Percentiles rank a stretch among this genome's conserved stretches.
These are phyloP conservation scores for Linnemannia schmuckeri DNA, from an alignment of 192 early-diverging fungal genomes.

Conservation along the genomic window DNA sequence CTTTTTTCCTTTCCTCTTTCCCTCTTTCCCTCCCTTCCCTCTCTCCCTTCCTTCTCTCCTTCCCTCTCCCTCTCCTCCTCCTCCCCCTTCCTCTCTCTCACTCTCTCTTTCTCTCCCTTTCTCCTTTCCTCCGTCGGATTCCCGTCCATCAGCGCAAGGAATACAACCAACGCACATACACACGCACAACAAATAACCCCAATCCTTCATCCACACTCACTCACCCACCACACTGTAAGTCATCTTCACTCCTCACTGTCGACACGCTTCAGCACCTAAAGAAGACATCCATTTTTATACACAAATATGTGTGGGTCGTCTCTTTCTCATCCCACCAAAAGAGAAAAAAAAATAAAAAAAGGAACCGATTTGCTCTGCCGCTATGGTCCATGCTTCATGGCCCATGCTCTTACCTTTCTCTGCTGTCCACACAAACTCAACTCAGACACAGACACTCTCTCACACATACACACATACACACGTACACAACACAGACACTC, in stretches of 20 bases:
- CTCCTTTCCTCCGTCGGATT: background rate
- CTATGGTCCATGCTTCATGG: slow-evolving; percentile 5
- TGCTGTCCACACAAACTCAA: background rate
- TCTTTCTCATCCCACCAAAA: background rate
- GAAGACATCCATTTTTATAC: too few relatives aligned
- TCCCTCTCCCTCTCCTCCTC: background rate
- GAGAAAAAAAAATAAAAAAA: too few relatives aligned
- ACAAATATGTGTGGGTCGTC: background rate
- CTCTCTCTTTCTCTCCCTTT: background rate
- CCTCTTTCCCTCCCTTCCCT: background rate
- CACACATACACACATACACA: background rate
- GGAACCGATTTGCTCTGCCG: background rate
- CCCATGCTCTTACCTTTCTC: background rate
- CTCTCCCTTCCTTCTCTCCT: background rate
- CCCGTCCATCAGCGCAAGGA: background rate
- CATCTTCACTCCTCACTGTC: background rate
- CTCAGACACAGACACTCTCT: background rate
- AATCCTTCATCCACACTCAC: slow-evolving; percentile 2
- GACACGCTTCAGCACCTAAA: too few relatives aligned
- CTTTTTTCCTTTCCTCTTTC: background rate
- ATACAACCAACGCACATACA: background rate
- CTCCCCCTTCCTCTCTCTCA: background rate
- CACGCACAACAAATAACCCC: too few relatives aligned
- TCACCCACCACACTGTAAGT: background rate
- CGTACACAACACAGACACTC: background rate